Percentiles rank a stretch among this genome's conserved stretches.
Conservation (phyloP, 805 yeast species). For the Candida qinlingensis region DNA sequence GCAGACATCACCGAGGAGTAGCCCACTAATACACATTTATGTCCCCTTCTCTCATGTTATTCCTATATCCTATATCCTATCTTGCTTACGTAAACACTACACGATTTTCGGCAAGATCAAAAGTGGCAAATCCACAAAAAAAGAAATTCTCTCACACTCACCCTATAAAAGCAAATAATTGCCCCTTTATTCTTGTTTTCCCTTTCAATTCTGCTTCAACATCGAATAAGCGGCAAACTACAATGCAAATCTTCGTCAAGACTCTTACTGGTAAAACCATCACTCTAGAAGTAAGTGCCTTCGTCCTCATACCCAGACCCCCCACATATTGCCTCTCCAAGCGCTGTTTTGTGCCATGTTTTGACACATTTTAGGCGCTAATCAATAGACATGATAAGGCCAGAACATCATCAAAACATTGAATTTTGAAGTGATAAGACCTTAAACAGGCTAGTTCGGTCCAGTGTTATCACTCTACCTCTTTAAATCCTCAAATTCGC, state of each 20-base stretch:
- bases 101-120: too few relatives aligned
- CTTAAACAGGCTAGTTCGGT: not conserved
- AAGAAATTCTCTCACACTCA: slow-evolving; percentile 1
- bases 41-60: too few relatives aligned
- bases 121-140: not conserved
- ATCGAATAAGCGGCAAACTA: slow-evolving; percentile 21
- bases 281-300: slow-evolving; percentile 51
- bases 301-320: too few relatives aligned
- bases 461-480: not conserved
- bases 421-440: not conserved
- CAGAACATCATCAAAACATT: not conserved
- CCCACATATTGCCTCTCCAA: too few relatives aligned
- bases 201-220: slow-evolving; percentile 3
- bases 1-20: slow-evolving; percentile 21
- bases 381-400: not conserved
- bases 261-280: slow-evolving; percentile 88
- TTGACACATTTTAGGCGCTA: not conserved
- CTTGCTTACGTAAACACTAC: too few relatives aligned
- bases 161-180: not conserved
- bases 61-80: too few relatives aligned
- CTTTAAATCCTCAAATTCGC: too few relatives aligned
- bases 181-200: slow-evolving; percentile 8
- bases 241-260: slow-evolving; percentile 87
- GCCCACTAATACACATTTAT: not conserved
- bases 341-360: slow-evolving; percentile 7